Evolutionary conservation across 2,329 filamentous ascomycete species (phyloP).

Genomic region (Fusarium begoniae): DNA sequence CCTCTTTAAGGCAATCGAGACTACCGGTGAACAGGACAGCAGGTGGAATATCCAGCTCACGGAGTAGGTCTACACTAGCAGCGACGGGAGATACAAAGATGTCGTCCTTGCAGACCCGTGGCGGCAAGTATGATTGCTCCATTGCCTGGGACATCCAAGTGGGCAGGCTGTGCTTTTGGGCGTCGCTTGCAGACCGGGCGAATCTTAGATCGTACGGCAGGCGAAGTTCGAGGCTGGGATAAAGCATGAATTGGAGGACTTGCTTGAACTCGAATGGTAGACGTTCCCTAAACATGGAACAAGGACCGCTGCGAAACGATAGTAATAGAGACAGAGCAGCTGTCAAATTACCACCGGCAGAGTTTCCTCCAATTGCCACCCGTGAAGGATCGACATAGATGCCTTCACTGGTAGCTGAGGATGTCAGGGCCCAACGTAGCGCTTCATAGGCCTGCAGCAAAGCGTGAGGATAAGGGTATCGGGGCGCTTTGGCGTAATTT

Average conservation of each 20-base stretch:
- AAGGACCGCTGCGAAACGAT: not conserved
- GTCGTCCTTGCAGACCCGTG: not conserved
- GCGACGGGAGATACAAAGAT: not conserved
- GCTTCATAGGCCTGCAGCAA: not conserved
- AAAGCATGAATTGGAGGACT: not conserved
- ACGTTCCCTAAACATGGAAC: accelerated
- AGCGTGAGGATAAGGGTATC: not conserved
- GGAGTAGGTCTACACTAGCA: accelerated
- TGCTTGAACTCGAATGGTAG: not conserved
- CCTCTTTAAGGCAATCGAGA: not conserved
- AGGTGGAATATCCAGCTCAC: not conserved
- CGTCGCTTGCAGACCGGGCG: accelerated
- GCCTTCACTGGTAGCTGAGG: not conserved
- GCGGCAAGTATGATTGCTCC: not conserved
- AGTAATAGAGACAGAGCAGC: not conserved
- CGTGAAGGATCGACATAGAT: not conserved
- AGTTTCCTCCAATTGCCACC: not conserved
- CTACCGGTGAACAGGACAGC: not conserved
- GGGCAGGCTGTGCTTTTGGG: not conserved
- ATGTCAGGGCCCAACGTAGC: accelerated
- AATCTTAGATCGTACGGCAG: not conserved
- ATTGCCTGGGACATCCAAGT: not conserved
- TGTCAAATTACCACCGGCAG: not conserved
- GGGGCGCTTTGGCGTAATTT: not conserved
- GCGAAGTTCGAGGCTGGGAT: not conserved